These are phyloP conservation scores for Phylloporus sp. DNA, from an alignment of 1,284 basidiomycete genomes.

Conservation along the genomic window DNA sequence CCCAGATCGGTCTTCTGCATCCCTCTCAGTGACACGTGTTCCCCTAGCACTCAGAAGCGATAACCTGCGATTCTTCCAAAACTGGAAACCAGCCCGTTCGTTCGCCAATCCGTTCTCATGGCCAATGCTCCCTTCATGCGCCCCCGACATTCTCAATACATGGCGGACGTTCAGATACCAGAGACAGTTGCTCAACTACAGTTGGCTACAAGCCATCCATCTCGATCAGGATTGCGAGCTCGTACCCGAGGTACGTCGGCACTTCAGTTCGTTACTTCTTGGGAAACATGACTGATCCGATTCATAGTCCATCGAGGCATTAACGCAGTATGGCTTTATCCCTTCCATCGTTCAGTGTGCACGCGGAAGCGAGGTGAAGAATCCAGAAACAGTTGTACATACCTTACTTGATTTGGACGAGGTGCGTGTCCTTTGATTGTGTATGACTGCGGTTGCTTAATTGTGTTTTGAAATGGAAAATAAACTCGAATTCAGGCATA, in stretches of 20 bases:
- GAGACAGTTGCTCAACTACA: conserved; percentile 40
- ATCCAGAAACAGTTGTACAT: conserved; percentile 30
- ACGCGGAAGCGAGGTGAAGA: conserved; percentile 30
- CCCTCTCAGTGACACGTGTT: not conserved
- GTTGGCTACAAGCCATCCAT: conserved; percentile 39
- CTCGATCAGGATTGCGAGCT: conserved; percentile 38
- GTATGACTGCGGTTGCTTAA: too few species aligned
- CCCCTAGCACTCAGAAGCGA: conserved; percentile 29
- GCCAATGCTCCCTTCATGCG: conserved; percentile 38
- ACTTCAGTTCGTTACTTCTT: not conserved
- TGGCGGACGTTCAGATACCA: conserved; percentile 36
- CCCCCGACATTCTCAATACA: conserved; percentile 37
- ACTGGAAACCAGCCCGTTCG: conserved; percentile 40
- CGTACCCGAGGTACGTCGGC: conserved; percentile 23
- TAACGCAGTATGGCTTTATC: conserved; percentile 39
- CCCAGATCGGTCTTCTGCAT: conserved; percentile 7
- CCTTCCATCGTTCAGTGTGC: conserved; percentile 34
- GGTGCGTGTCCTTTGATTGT: conserved; percentile 15
- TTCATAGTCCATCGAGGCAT: conserved; percentile 34
- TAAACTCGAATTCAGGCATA: conserved; percentile 32
- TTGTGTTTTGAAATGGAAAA: conserved; percentile 8
- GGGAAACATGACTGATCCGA: conserved; percentile 2
- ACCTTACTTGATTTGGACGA: conserved; percentile 38
- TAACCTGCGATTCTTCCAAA: conserved; percentile 39
- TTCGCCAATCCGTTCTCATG: conserved; percentile 43